phyloP scores from a whole-genome alignment of 192 early-diverging fungal species.

The Coemansia sp. region DNA sequence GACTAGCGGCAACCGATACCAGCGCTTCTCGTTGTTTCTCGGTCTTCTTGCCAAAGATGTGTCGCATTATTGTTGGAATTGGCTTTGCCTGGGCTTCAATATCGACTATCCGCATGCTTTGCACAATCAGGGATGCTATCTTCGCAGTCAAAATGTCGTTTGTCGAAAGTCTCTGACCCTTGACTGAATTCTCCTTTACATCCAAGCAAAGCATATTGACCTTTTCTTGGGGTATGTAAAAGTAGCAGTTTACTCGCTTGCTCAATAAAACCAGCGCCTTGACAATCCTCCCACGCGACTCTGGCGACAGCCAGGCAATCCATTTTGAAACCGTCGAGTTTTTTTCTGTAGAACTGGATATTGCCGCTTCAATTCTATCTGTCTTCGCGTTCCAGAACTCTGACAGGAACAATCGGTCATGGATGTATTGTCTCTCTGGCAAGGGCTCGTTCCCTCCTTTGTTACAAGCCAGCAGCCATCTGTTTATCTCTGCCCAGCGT shows the following conservation, averaged over 20 bases:
- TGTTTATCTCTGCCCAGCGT: constrained; percentile 18
- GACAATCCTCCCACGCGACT: constrained; percentile 2
- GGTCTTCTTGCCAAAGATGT: neutral
- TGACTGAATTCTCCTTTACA: neutral
- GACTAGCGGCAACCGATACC: neutral
- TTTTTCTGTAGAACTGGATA: neutral
- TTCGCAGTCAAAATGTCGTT: neutral
- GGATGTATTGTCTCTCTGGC: neutral
- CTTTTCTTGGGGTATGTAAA: constrained; percentile 8
- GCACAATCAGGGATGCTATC: neutral
- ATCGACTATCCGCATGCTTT: neutral
- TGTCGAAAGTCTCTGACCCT: neutral
- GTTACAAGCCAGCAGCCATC: neutral
- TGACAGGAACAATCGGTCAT: neutral
- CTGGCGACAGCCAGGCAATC: constrained; percentile 24
- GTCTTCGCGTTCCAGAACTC: neutral
- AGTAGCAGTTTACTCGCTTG: neutral
- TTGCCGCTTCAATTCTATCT: neutral
- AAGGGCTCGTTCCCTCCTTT: neutral
- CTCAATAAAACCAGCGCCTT: neutral
- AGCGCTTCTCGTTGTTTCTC: neutral
- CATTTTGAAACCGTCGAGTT: neutral
- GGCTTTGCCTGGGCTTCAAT: neutral
- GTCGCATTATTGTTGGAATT: neutral
- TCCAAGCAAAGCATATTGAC: neutral